A percentile compares a stretch with the other conserved stretches of the same genome.
Evolutionary conservation across 1,284 basidiomycete genomes (phyloP).

Genomic region (Irpex sp.): DNA sequence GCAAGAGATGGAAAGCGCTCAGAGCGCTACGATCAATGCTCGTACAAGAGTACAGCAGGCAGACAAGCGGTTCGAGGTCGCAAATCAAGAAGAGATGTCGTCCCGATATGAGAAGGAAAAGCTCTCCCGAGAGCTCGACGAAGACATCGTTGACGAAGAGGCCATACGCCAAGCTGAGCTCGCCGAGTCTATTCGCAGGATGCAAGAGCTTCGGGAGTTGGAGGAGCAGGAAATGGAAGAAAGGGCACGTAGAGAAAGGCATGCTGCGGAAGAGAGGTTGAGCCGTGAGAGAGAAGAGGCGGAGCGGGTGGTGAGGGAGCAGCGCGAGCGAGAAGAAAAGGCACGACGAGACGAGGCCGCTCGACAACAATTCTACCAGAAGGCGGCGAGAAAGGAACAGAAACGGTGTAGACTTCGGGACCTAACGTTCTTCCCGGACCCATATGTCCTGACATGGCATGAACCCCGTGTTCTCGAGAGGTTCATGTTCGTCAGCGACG

Average conservation of each 20-base stretch:
- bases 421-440: slow-evolving; percentile 34
- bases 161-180: not conserved
- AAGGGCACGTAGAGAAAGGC: slow-evolving; percentile 12
- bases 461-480: slow-evolving; percentile 28
- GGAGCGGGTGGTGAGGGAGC: not conserved
- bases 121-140: not conserved
- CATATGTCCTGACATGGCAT: slow-evolving; percentile 13
- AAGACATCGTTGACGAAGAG: slow-evolving; percentile 1
- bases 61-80: not conserved
- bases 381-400: slow-evolving; percentile 23
- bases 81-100: not conserved
- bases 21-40: not conserved
- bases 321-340: not conserved
- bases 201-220: not conserved
- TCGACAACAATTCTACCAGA: slow-evolving; percentile 15
- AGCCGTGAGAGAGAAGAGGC: not conserved
- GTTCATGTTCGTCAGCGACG: slow-evolving; percentile 46
- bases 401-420: slow-evolving; percentile 16
- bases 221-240: not conserved
- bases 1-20: not conserved
- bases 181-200: not conserved
- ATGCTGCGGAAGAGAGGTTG: slow-evolving; percentile 33
- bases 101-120: not conserved
- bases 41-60: not conserved
- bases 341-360: slow-evolving; percentile 15